Percentiles rank a stretch among this genome's conserved stretches.
Evolutionary conservation across 2,329 filamentous ascomycete species (phyloP).

Genomic region (Thelonectria discophora): DNA sequence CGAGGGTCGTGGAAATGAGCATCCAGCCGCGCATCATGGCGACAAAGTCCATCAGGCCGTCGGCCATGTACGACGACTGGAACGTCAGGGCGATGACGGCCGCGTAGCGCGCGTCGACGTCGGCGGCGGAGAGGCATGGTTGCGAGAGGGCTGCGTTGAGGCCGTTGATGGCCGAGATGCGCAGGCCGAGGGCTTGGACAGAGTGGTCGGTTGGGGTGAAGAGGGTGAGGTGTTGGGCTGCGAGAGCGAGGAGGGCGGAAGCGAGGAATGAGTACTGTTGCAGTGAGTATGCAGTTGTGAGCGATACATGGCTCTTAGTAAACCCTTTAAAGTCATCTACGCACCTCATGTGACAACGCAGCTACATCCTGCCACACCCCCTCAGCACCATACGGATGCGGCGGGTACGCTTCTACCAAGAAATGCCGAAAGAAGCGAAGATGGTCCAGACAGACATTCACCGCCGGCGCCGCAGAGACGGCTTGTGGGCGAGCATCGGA

Average conservation of each 20-base stretch:
- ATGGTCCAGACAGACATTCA: slow-evolving; percentile 47
- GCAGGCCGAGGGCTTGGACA: slow-evolving; percentile 43
- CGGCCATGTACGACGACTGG: slow-evolving; percentile 48
- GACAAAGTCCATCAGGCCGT: slow-evolving; percentile 49
- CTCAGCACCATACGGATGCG: not conserved
- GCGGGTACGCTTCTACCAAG: not conserved
- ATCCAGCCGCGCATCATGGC: slow-evolving; percentile 43
- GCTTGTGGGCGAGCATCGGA: not conserved
- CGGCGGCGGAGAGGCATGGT: slow-evolving; percentile 38
- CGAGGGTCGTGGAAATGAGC: slow-evolving; percentile 11
- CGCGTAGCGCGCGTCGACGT: slow-evolving; percentile 48
- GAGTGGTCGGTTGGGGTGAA: slow-evolving; percentile 30
- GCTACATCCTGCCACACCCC: not conserved
- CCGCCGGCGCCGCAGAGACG: not conserved
- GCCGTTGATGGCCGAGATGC: slow-evolving; percentile 44
- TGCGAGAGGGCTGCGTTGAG: slow-evolving; percentile 43
- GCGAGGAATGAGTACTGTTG: slow-evolving; percentile 46
- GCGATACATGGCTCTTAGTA: not conserved
- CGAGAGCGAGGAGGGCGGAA: slow-evolving; percentile 47
- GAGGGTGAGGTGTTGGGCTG: slow-evolving; percentile 44
- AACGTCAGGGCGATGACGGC: slow-evolving; percentile 46
- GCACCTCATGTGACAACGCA: not conserved
- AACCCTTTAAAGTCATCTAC: not conserved
- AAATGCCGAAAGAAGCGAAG: not conserved
- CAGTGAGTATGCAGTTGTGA: not conserved